Conservation (phyloP, 768 basidiomycete species). For the Tulasnella sp. region DNA sequence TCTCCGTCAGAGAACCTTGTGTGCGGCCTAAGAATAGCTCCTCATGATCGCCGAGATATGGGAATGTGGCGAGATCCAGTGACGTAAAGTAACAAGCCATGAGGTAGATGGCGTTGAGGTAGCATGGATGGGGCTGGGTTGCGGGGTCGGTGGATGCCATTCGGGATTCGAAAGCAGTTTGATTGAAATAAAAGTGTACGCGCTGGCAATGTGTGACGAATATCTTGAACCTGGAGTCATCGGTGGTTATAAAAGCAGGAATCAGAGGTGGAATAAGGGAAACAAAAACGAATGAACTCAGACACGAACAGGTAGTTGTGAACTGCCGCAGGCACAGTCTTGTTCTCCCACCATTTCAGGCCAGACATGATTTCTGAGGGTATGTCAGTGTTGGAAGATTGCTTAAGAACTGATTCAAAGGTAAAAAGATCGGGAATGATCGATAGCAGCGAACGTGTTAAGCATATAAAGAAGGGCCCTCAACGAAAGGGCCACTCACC, state of each 20-base stretch:
- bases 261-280: background rate
- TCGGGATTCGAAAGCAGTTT: background rate
- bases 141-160: conserved; percentile 16
- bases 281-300: background rate
- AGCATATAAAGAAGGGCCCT: background rate
- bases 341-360: conserved; percentile 19
- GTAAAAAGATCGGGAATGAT: background rate
- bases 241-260: background rate
- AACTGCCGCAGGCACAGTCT: background rate
- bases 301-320: conserved; percentile 18
- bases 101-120: conserved; percentile 32
- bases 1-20: conserved; percentile 21
- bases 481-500: background rate
- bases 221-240: conserved; percentile 7
- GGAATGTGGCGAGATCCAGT: background rate
- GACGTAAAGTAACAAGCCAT: conserved; percentile 31
- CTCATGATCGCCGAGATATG: conserved; percentile 26
- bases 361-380: conserved; percentile 3
- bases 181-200: conserved; percentile 25
- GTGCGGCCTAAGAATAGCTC: conserved; percentile 25
- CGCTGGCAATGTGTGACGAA: background rate
- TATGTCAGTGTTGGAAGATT: background rate
- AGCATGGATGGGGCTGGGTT: conserved; percentile 31
- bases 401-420: background rate
- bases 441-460: background rate